Evolutionary conservation across 768 basidiomycete genomes (phyloP), one percentile per base, ranked within the genome.

Genomic region (Calocybe gangraenosa): DNA sequence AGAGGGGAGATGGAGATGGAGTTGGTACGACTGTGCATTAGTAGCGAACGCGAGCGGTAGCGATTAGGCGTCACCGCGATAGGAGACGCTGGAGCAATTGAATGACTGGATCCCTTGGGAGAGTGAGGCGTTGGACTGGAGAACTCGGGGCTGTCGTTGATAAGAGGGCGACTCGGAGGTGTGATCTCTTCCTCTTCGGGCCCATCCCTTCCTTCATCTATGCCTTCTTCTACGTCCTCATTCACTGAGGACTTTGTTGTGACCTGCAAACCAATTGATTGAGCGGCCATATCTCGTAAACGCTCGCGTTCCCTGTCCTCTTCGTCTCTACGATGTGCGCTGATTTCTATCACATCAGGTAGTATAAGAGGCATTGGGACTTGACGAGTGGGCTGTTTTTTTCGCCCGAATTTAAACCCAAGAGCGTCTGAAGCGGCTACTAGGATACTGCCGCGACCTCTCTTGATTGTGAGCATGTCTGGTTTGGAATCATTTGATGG

Each of bases 291-390:
- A 44, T 84, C 82, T 23, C 86, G 70, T 23, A 91, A 65, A n/a
- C 85, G 77, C 50, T 84, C 78, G 8, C 88, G 77, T 54, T 90
- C 87, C 56, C 83, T 81, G 38, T 76, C 71, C 55, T 90, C 87
- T 36, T 70, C 75, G 51, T 85, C 79, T 37, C 70, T 66, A 37
- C 64, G 65, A 33, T 63, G 68, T 7, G 77, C 78, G 37, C 65
- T 72, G 40, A 90, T 87, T 59, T 90, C 86, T 46, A 90, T 84
- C 40, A 89, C 82, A 31, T 78, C 84, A 14, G 84, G 78, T 40
- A 84, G 65, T 33, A 82, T 60, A 20, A 78, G 60, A 17, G 71
- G 69, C 42, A 58, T 64, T n/a, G 70, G 55, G 28, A 62, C 52
- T 32, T 63, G 67, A 45, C 63, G 59, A 31, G 60, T 55, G 42